phyloP scores from a whole-genome alignment of 2,329 filamentous ascomycete species.

The Chaetomium olivaceum region DNA sequence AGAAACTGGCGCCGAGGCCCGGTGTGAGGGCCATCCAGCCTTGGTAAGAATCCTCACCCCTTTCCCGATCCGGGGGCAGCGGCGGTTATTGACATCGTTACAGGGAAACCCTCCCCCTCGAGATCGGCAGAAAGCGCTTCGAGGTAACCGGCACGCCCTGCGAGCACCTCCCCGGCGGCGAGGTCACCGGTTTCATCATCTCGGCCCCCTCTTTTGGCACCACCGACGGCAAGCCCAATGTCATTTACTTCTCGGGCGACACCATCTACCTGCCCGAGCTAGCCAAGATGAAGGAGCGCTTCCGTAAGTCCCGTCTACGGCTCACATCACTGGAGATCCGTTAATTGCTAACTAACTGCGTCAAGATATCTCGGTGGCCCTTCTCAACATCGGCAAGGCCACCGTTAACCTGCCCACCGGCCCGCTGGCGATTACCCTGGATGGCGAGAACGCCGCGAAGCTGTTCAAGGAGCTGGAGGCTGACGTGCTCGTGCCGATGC shows the following conservation, averaged over 20 bases:
- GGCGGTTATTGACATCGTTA: neutral
- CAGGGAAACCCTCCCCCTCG: constrained; percentile 38
- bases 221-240: constrained; percentile 42
- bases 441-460: constrained; percentile 43
- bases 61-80: neutral
- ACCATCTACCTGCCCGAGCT: constrained; percentile 50
- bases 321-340: neutral
- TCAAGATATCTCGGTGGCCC: constrained; percentile 39
- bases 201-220: constrained; percentile 42
- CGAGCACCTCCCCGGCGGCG: constrained; percentile 46
- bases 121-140: constrained; percentile 39
- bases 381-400: constrained; percentile 47
- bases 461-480: constrained; percentile 44
- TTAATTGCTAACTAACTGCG: neutral
- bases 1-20: constrained; percentile 46
- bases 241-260: constrained; percentile 52
- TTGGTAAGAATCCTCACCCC: constrained; percentile 31
- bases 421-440: constrained; percentile 46
- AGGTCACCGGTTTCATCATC: constrained; percentile 50
- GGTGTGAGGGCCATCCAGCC: constrained; percentile 43
- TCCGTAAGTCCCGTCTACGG: constrained; percentile 35
- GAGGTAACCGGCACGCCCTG: constrained; percentile 46
- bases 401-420: constrained; percentile 32
- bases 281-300: constrained; percentile 38
- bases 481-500: constrained; percentile 48